Percentiles rank a stretch among this genome's conserved stretches.
Evolutionary conservation across 2,329 filamentous ascomycete species (phyloP).

Genomic region (Ceratocystis destructans): DNA sequence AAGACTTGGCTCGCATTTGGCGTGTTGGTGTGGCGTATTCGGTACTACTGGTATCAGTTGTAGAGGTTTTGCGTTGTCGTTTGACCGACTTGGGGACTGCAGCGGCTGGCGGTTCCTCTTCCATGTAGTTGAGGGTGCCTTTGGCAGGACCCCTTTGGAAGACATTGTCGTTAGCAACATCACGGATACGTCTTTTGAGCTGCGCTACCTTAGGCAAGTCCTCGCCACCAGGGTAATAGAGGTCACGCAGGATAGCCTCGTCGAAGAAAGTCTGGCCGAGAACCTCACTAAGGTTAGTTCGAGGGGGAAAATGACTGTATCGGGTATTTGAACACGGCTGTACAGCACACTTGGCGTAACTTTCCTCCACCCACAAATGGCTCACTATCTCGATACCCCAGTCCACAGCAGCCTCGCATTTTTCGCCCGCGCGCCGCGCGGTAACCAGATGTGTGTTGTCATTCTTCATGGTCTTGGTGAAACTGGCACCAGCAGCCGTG

Average conservation of each 20-base stretch:
- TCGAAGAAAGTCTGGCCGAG: constrained; percentile 82
- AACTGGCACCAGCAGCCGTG: constrained; percentile 67
- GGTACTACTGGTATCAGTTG: neutral
- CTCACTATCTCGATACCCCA: constrained; percentile 88
- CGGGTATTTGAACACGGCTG: constrained; percentile 58
- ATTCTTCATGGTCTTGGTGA: constrained; percentile 86
- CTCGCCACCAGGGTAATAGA: constrained; percentile 54
- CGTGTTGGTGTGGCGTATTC: constrained; percentile 27
- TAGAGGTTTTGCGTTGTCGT: constrained; percentile 20
- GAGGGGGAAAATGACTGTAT: constrained; percentile 74
- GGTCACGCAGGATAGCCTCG: constrained; percentile 41
- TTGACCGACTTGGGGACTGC: constrained; percentile 17
- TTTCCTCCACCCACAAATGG: constrained; percentile 95
- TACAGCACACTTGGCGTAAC: constrained; percentile 75
- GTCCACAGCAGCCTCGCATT: constrained; percentile 80
- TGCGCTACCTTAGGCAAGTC: constrained; percentile 32
- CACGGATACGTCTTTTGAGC: constrained; percentile 37
- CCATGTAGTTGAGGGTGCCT: constrained; percentile 32
- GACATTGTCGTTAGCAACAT: constrained; percentile 39
- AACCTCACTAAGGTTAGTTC: constrained; percentile 85
- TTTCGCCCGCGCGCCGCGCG: constrained; percentile 78
- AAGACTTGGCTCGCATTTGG: neutral
- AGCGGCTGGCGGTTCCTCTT: constrained; percentile 21
- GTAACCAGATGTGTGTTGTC: constrained; percentile 95
- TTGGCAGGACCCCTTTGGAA: constrained; percentile 34